Evolutionary conservation across 345 rosid species (phyloP), one percentile per base, ranked within the genome.

Genomic region (Firmiana major): DNA sequence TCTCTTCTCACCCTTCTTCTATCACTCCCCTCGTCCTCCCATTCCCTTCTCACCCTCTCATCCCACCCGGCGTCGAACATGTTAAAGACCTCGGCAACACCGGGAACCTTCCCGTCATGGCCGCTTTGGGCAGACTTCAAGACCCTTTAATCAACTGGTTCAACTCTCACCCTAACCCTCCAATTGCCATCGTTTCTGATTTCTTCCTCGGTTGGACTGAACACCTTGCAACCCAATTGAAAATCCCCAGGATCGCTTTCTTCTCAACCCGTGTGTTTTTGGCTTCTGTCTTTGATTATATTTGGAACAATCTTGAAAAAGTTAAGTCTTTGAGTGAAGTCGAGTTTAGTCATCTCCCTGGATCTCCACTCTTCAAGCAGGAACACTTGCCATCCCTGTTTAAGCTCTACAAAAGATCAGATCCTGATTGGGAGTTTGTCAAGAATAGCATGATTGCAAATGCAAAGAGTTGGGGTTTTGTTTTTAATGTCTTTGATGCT

Each of bases 161-260:
- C 71, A 63, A 49, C 15, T 83, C 91, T 43, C 94, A 90, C 36
- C 24, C 66, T 16, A 66, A 42, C 17, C 97, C 94, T 12, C 97
- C 94, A 0, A 77, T 83, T 1, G 93, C 92, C 15, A 80, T 93
- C 68, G 66, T 93, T 64, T 93, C 96, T 10, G 97, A 91, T 73
- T 89, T 87, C 86, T 93, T 93, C 79, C 85, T 89, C 7, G 96
- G 94, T 15, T 93, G 94, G 94, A 91, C 94, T 28, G 9, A 63
- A 34, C 79, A 74, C 24, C 83, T 93, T 0, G 86, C 92, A n/a
- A 42, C 8, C 31, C 48, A 5, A 1, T 46, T 48, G 58, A 11
- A 28, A 79, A 68, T 93, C 15, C 92, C 89, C 0, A 78, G 91
- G 57, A 65, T 90, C 63, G 51, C 85, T 0, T 91, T 93, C 78